phyloP scores from a whole-genome alignment of 2,329 filamentous ascomycete species.

The Cryoendolithus antarcticus region DNA sequence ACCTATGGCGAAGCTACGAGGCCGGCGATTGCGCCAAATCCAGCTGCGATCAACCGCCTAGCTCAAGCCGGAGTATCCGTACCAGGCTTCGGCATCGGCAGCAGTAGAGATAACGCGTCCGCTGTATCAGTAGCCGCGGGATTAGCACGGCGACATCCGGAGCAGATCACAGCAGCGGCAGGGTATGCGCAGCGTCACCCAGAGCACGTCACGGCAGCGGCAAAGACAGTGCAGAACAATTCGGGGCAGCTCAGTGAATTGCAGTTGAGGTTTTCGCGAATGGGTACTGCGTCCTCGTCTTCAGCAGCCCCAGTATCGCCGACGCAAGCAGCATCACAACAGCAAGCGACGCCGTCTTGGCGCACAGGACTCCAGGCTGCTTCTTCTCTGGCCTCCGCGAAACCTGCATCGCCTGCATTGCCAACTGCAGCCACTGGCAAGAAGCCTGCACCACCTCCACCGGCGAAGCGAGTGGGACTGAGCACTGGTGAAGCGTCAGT shows the following conservation, averaged over 20 bases:
- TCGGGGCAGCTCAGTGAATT: conserved; percentile 49
- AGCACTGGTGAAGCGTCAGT: conserved; percentile 21
- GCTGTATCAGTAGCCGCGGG: not conserved
- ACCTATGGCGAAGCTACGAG: conserved; percentile 34
- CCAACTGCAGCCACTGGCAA: conserved; percentile 29
- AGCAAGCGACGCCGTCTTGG: no score
- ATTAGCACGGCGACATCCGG: no score
- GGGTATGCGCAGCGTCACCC: no score
- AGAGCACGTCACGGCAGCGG: not conserved
- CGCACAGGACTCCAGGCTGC: conserved; percentile 34
- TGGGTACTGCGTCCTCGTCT: conserved; percentile 23
- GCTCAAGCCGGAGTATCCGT: conserved; percentile 66
- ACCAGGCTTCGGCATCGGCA: conserved; percentile 61
- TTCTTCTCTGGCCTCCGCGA: conserved; percentile 6
- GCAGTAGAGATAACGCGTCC: conserved; percentile 19
- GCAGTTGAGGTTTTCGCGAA: conserved; percentile 49
- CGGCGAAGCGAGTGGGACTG: conserved; percentile 43
- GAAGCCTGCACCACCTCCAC: conserved; percentile 43
- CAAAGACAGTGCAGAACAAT: conserved; percentile 3
- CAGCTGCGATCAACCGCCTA: conserved; percentile 49
- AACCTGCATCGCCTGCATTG: conserved; percentile 15
- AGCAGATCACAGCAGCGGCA: no score
- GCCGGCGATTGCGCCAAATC: conserved; percentile 13
- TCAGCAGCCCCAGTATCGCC: conserved; percentile 3
- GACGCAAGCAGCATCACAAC: conserved; percentile 9